These are phyloP conservation scores for Annulohypoxylon maeteangense DNA, from an alignment of 495 filamentous ascomycete species.

Conservation along the genomic window DNA sequence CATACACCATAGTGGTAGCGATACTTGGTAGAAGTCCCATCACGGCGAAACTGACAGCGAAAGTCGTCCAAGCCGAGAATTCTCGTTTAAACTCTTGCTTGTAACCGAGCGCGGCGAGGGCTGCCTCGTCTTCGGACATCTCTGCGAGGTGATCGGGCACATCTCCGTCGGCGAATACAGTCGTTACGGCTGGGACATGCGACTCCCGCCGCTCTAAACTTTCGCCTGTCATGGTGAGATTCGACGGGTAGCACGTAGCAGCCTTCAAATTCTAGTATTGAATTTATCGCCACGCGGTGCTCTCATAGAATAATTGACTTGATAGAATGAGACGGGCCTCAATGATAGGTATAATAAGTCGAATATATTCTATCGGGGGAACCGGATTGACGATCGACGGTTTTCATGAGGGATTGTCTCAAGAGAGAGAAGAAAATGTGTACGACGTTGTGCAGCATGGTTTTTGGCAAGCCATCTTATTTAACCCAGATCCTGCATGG, in stretches of 20 bases:
- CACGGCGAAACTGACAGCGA: constrained; percentile 82
- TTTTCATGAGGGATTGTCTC: constrained; percentile 1
- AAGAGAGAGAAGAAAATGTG: not conserved
- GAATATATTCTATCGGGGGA: constrained; percentile 9
- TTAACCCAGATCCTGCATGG: not conserved
- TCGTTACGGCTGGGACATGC: constrained; percentile 70
- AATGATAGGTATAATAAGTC: not conserved
- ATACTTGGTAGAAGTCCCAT: constrained; percentile 79
- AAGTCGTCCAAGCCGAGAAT: constrained; percentile 84
- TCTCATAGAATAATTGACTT: not conserved
- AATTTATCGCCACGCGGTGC: not conserved
- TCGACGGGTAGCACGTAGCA: not conserved
- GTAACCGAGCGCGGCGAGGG: constrained; percentile 76
- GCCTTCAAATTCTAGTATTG: not conserved
- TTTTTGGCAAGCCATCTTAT: constrained; percentile 34
- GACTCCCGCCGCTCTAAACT: constrained; percentile 16
- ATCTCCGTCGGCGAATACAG: constrained; percentile 72
- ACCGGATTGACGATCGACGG: constrained; percentile 5
- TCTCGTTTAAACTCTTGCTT: constrained; percentile 86
- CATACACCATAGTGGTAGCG: constrained; percentile 79
- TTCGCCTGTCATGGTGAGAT: constrained; percentile 24
- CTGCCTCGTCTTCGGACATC: constrained; percentile 70
- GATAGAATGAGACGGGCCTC: not conserved
- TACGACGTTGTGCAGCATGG: constrained; percentile 16
- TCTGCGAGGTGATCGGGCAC: constrained; percentile 58